Conservation (phyloP, 768 basidiomycete genomes). For the Suillus occidentalis region DNA sequence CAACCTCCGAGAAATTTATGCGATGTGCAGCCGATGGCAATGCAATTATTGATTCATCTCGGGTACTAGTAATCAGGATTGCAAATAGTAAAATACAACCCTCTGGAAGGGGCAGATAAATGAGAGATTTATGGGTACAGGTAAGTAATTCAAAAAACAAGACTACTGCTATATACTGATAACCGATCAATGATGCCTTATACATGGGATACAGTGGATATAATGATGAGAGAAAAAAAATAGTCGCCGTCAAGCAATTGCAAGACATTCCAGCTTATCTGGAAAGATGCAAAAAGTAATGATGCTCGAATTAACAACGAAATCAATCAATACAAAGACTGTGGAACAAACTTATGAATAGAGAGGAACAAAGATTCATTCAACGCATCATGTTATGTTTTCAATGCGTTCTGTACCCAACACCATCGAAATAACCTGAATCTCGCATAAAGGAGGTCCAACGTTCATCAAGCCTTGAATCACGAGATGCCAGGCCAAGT, state of each 20-base stretch:
- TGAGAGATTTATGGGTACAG: not conserved
- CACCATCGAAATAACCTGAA: conserved; percentile 45
- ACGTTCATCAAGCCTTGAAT: conserved; percentile 53
- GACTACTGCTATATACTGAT: not conserved
- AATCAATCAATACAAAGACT: not conserved
- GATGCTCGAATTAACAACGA: not conserved
- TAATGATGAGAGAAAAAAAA: not conserved
- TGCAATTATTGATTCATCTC: not conserved
- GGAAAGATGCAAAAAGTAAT: not conserved
- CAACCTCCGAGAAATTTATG: no score
- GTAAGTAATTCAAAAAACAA: not conserved
- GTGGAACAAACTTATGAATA: not conserved
- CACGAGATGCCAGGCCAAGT: conserved; percentile 59
- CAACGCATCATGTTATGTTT: not conserved
- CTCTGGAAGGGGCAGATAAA: not conserved
- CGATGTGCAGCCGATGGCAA: no score
- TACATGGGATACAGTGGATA: not conserved
- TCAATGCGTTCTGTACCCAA: conserved; percentile 28
- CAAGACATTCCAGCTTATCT: not conserved
- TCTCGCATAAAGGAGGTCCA: conserved; percentile 67
- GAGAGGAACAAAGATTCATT: not conserved
- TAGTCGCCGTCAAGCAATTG: not conserved
- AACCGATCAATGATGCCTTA: not conserved
- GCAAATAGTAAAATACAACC: not conserved
- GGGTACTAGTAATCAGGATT: not conserved